These are phyloP conservation scores for Arthromyces matolae DNA, from an alignment of 768 basidiomycete genomes.

Conservation along the genomic window DNA sequence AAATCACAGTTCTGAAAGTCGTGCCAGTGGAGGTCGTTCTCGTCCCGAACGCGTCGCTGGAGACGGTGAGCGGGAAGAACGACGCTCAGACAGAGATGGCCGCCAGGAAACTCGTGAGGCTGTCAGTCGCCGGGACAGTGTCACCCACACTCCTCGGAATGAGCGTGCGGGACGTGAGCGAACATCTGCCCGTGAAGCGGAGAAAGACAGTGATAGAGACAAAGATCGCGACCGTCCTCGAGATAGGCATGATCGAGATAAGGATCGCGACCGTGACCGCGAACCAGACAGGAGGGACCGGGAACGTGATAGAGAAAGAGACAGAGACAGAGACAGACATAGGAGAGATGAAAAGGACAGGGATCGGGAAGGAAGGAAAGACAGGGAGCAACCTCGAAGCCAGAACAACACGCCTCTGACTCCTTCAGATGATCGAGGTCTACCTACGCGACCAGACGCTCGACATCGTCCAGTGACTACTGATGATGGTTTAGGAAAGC, in stretches of 20 bases:
- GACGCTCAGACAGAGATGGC: conserved; percentile 48
- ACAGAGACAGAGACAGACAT: conserved; percentile 38
- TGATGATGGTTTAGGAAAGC: conserved; percentile 69
- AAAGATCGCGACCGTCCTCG: conserved; percentile 42
- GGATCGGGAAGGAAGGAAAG: conserved; percentile 60
- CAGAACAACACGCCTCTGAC: conserved; percentile 29
- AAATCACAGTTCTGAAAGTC: conserved; percentile 68
- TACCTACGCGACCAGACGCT: conserved; percentile 58
- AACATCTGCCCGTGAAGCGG: conserved; percentile 33
- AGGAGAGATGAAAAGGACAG: conserved; percentile 42
- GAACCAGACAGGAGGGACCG: conserved; percentile 56
- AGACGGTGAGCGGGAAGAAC: conserved; percentile 49
- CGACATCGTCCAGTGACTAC: conserved; percentile 48
- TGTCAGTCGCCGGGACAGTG: conserved; percentile 44
- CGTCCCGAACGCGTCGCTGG: conserved; percentile 51
- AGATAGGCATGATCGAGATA: conserved; percentile 50
- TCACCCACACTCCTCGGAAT: conserved; percentile 48
- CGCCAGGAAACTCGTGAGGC: conserved; percentile 44
- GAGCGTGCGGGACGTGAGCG: conserved; percentile 48
- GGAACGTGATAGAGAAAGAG: conserved; percentile 57
- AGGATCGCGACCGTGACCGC: conserved; percentile 56
- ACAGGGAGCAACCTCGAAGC: conserved; percentile 46
- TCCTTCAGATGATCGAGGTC: conserved; percentile 48
- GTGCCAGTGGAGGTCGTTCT: conserved; percentile 61
- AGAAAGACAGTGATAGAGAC: conserved; percentile 46